Base-by-base conservation (phyloP, 352 stramenopile genomes). In the Lagenidium sp. region DNA sequence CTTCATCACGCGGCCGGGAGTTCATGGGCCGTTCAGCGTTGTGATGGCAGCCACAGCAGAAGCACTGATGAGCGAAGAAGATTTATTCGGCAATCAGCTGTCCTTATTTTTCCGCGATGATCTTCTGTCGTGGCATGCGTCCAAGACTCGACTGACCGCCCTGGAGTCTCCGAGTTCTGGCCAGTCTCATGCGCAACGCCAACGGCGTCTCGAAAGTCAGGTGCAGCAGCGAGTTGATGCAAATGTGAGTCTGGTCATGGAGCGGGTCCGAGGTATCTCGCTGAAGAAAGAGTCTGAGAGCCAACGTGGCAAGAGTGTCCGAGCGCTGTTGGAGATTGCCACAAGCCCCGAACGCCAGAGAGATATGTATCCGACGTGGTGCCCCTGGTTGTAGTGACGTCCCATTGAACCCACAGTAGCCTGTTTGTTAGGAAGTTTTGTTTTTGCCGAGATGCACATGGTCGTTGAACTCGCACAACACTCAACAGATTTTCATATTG, bases 361-460 rank as follows among this genome's bases (percentile, higher is more conserved):
- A 13, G 76, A 93, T 48, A 93, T 94, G 71, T 86, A 88, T 41
- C 80, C 82, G 20, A 93, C 82, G 25, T 94, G 82, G 82, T 87
- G 63, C 20, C 82, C 82, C 1, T 94, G 82, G 82, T 54, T 94
- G 15, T 94, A 87, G 54, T 35, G n/a, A n/a, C n/a, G n/a, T n/a
- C n/a, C n/a, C n/a, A n/a, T n/a, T n/a, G n/a, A n/a, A n/a, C n/a
- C n/a, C n/a, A n/a, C n/a, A n/a, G n/a, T n/a, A n/a, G n/a, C n/a
- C n/a, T n/a, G n/a, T n/a, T n/a, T n/a, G n/a, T n/a, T n/a, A n/a
- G n/a, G n/a, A n/a, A n/a, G n/a, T n/a, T n/a, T n/a, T n/a, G n/a
- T n/a, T n/a, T n/a, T n/a, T n/a, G n/a, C n/a, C n/a, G n/a, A n/a
- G n/a, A n/a, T n/a, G n/a, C n/a, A n/a, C n/a, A n/a, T n/a, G n/a